A percentile compares a stretch with the other conserved stretches of the same genome.
Evolutionary conservation across 2,329 filamentous ascomycete species (phyloP).

Genomic region (Lecanoromycetidae sp.): DNA sequence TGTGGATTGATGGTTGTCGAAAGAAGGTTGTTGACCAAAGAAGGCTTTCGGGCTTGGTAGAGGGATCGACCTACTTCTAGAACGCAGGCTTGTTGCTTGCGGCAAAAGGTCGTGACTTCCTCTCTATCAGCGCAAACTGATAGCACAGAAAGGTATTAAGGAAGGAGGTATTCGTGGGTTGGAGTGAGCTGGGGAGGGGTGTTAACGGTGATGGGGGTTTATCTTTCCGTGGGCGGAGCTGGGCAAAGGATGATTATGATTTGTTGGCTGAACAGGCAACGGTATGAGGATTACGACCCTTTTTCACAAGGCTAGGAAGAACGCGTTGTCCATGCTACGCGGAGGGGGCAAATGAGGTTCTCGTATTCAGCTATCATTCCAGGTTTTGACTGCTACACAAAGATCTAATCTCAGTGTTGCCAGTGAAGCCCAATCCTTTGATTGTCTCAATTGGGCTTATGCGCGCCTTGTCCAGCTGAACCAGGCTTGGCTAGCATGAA

Average conservation of each 20-base stretch:
- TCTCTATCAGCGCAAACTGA: not conserved
- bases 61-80: slow-evolving; percentile 1
- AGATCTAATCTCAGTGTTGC: not conserved
- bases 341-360: not conserved
- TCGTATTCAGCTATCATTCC: not conserved
- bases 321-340: not conserved
- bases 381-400: not conserved
- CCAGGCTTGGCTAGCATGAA: not conserved
- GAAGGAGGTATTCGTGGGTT: not conserved
- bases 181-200: not conserved
- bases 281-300: not conserved
- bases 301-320: slow-evolving; percentile 3
- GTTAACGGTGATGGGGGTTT: not conserved
- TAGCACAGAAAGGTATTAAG: not conserved
- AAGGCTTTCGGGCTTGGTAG: not conserved
- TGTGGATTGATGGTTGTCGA: not conserved
- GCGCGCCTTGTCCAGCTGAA: slow-evolving; percentile 1
- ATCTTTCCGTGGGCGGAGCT: slow-evolving; percentile 1
- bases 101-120: slow-evolving; percentile 1
- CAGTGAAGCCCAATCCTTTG: no score
- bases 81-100: slow-evolving; percentile 12
- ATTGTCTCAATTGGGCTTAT: not conserved
- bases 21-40: not conserved
- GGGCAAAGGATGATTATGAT: slow-evolving; percentile 2
- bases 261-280: slow-evolving; percentile 11